Conservation (phyloP, 306 rosid species). For the Abrus pulchellus region DNA sequence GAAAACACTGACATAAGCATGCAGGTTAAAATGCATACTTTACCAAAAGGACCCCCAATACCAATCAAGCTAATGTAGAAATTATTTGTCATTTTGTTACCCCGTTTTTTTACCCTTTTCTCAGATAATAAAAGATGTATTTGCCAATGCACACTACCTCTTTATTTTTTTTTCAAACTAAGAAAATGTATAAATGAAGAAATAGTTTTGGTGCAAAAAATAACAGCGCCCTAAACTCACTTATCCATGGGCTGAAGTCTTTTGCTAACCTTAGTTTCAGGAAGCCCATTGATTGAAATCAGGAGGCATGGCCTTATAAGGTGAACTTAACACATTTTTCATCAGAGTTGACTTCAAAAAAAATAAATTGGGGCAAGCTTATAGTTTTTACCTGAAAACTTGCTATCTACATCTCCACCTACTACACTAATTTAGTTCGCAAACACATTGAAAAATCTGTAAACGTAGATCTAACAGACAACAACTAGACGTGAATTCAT, state of each 20-base stretch:
- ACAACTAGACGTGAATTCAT: too few relatives aligned
- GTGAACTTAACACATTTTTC: neutral
- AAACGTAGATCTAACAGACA: too few relatives aligned
- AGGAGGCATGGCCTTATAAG: neutral
- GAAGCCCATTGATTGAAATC: neutral
- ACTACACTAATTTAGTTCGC: neutral
- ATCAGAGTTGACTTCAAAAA: neutral
- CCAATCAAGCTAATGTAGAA: neutral
- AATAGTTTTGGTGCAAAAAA: too few relatives aligned
- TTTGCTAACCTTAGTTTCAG: neutral
- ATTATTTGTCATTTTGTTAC: neutral
- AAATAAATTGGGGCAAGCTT: neutral
- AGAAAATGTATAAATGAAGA: neutral
- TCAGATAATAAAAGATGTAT: neutral
- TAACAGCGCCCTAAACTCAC: too few relatives aligned
- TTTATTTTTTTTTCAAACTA: too few relatives aligned
- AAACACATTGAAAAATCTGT: too few relatives aligned
- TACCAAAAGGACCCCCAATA: neutral
- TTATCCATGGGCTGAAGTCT: neutral
- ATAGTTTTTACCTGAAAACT: neutral
- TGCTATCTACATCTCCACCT: neutral
- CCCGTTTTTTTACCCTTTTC: too few relatives aligned
- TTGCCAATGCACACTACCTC: neutral
- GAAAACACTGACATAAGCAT: neutral
- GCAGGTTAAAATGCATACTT: neutral